phyloP scores from a whole-genome alignment of 75 land plant species.

The Selaginella moellendorffii region DNA sequence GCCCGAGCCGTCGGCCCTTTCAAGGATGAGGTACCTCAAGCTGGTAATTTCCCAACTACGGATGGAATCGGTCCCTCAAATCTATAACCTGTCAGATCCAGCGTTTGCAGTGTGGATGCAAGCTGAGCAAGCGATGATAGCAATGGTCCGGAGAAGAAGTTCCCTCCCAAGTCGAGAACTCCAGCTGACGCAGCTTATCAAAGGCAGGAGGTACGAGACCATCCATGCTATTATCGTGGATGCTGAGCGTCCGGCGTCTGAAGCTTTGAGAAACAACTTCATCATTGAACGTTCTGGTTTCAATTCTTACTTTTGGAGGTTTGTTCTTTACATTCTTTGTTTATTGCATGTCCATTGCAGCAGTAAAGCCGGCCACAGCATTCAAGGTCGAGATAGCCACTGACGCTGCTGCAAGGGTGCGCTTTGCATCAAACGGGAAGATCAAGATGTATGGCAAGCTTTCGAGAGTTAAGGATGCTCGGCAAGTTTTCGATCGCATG shows the following conservation, averaged over 20 bases:
- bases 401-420: background rate
- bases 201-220: constrained; percentile 43
- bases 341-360: background rate
- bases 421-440: background rate
- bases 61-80: constrained; percentile 27
- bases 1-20: constrained; percentile 18
- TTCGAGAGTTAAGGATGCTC: background rate
- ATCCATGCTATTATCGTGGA: constrained; percentile 39
- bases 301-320: background rate
- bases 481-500: background rate
- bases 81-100: no score
- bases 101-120: background rate
- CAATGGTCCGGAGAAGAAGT: constrained; percentile 10
- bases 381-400: background rate
- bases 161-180: constrained; percentile 33
- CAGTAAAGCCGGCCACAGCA: background rate
- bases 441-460: background rate
- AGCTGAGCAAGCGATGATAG: background rate
- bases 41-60: constrained; percentile 27
- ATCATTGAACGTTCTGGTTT: no score
- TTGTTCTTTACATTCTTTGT: background rate
- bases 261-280: background rate
- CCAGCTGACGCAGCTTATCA: constrained; percentile 24
- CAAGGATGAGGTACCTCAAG: constrained; percentile 19
- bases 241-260: background rate